phyloP scores from a whole-genome alignment of 768 basidiomycete species.

The Dioszegia crocea region DNA sequence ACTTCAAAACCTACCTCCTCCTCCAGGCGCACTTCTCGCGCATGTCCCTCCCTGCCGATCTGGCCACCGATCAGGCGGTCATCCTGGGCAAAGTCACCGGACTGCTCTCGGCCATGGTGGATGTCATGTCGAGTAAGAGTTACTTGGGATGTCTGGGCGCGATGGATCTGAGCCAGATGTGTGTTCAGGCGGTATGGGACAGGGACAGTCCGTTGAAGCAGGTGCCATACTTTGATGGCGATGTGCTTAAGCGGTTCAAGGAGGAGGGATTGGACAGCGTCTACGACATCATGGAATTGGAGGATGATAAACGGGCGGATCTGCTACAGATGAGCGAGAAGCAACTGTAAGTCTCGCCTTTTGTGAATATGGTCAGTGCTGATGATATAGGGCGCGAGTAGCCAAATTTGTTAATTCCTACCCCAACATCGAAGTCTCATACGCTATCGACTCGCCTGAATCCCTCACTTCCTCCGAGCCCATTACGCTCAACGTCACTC shows the following conservation, averaged over 20 bases:
- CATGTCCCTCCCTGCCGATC: constrained; percentile 83
- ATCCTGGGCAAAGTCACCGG: constrained; percentile 89
- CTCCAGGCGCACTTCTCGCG: constrained; percentile 96
- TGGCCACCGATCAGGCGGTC: constrained; percentile 81
- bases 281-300: constrained; percentile 98
- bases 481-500: constrained; percentile 70
- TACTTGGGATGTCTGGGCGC: constrained; percentile 91
- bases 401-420: constrained; percentile 95
- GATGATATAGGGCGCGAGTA: constrained; percentile 72
- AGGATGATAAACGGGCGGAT: constrained; percentile 78
- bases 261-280: constrained; percentile 77
- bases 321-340: constrained; percentile 76
- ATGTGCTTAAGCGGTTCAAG: constrained; percentile 82
- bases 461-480: constrained; percentile 82
- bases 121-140: constrained; percentile 96
- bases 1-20: constrained; percentile 97
- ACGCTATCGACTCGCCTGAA: constrained; percentile 73
- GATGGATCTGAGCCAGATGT: constrained; percentile 99
- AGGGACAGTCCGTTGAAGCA: constrained; percentile 91
- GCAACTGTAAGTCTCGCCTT: constrained; percentile 66
- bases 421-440: constrained; percentile 87
- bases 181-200: constrained; percentile 97
- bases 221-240: constrained; percentile 90
- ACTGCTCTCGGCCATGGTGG: constrained; percentile 86
- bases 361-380: not conserved